These are phyloP conservation scores for Dipteronia dyeriana DNA, from an alignment of 345 rosid genomes.

Conservation along the genomic window DNA sequence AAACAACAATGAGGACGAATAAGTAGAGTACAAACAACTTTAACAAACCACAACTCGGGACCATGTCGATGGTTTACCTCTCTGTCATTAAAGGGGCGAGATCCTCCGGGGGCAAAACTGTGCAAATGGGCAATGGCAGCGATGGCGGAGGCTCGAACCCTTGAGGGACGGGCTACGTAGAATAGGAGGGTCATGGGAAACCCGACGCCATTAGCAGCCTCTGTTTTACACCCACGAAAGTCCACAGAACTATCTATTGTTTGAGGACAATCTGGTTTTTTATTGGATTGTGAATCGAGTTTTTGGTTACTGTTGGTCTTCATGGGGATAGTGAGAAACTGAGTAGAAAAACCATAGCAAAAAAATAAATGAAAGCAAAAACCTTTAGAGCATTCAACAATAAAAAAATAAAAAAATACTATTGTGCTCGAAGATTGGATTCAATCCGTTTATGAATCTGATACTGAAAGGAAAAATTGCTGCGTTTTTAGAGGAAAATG, in stretches of 20 bases:
- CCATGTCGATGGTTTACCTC: slow-evolving; percentile 30
- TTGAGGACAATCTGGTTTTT: slow-evolving; percentile 17
- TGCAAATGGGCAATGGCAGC: slow-evolving; percentile 43
- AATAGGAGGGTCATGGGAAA: slow-evolving; percentile 52
- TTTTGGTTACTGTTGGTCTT: slow-evolving; percentile 25
- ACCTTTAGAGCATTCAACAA: neutral
- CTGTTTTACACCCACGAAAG: slow-evolving; percentile 6
- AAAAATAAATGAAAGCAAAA: neutral
- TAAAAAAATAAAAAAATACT: too few relatives aligned
- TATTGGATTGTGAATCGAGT: slow-evolving; percentile 9
- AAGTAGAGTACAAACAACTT: slow-evolving; percentile 65
- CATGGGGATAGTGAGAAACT: slow-evolving; percentile 33
- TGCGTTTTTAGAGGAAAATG: neutral
- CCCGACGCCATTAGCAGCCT: slow-evolving; percentile 43
- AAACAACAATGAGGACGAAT: slow-evolving; percentile 39
- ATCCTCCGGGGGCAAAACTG: slow-evolving; percentile 47
- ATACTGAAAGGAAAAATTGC: neutral
- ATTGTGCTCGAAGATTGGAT: neutral
- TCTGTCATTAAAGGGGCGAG: slow-evolving; percentile 35
- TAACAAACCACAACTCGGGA: slow-evolving; percentile 72
- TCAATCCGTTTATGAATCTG: neutral
- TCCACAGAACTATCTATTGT: neutral
- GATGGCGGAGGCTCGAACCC: slow-evolving; percentile 60
- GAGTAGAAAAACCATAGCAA: slow-evolving; percentile 24
- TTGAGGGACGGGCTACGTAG: slow-evolving; percentile 30